Evolutionary conservation across 2,329 filamentous ascomycete species (phyloP).

Genomic region (Helicocarpus griseus): DNA sequence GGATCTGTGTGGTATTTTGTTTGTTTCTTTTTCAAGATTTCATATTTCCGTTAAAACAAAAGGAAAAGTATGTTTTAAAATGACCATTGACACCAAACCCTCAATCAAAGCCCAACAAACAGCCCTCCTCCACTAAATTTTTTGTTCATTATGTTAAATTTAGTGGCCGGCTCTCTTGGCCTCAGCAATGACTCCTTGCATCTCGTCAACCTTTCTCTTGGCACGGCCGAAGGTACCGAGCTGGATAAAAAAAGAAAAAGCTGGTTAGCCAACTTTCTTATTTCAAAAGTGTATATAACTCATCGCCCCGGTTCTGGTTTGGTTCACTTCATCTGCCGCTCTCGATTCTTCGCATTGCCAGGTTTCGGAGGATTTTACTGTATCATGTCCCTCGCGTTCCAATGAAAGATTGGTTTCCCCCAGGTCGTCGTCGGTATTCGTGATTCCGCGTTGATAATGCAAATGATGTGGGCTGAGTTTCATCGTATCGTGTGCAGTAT

Average conservation of each 20-base stretch:
- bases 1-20: background rate
- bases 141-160: conserved; percentile 19
- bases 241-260: conserved; percentile 34
- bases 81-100: background rate
- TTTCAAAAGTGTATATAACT: background rate
- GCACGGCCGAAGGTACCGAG: conserved; percentile 98
- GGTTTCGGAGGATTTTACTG: background rate
- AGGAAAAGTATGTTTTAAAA: conserved; percentile 14
- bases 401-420: too few species aligned
- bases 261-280: background rate
- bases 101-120: background rate
- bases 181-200: conserved; percentile 96
- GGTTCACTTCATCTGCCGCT: background rate
- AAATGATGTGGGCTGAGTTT: too few species aligned
- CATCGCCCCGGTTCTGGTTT: background rate
- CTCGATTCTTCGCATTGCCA: background rate
- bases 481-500: too few species aligned
- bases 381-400: background rate
- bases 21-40: conserved; percentile 6
- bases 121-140: background rate
- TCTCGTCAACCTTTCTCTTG: conserved; percentile 99
- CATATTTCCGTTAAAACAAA: conserved; percentile 10
- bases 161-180: conserved; percentile 67
- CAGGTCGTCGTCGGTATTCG: too few species aligned
- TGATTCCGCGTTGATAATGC: too few species aligned